Base-by-base conservation (phyloP, 108 stramenopile genomes). In the Pseudonitzschia multiseries region DNA sequence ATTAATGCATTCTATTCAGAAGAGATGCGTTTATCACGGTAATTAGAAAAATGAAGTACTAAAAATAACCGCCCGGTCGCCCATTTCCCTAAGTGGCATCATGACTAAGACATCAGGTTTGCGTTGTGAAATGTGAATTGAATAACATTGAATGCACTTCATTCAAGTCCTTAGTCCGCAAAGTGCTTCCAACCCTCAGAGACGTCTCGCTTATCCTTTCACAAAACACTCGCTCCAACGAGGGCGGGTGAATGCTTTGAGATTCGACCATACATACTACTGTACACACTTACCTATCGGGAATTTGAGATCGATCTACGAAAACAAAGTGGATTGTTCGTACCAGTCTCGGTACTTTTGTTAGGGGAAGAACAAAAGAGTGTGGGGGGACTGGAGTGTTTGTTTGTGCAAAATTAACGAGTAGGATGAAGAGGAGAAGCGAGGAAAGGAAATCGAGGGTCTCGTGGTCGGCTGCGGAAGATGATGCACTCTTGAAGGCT, bases 401-500 rank as follows among this genome's bases (percentile, higher is more conserved):
- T 13, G 2, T 56, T 20, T 56, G 54, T 51, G 4, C 50, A 4
- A 8, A 53, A 56, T 3, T 69, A 0, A 48, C 14, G 22, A 28
- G 4, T 10, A 75, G 42, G 43, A 70, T 70, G 77, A 72, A 68
- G 57, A 67, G 66, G 57, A 72, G 65, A 68, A 61, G n/a, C n/a
- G 71, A 59, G n/a, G 79, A 74, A 44, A 75, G 69, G 48, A 80
- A 75, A 50, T 65, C 63, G 50, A 70, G 76, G 33, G 92, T 81
- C 68, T 82, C 89, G 6, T 82, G 79, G 82, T 86, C 74, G 43
- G 91, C 96, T 0, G 86, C 84, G 26, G 83, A 88, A 64, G 94
- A 92, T 57, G 82, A 97, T 48, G 85, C 82, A n/a, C 88, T 96
- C 21, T 74, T 95, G 46, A 83, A 89, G 20, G 97, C 97, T 70